phyloP scores from a whole-genome alignment of 805 yeast species.

The Saccharomyces jurei region DNA sequence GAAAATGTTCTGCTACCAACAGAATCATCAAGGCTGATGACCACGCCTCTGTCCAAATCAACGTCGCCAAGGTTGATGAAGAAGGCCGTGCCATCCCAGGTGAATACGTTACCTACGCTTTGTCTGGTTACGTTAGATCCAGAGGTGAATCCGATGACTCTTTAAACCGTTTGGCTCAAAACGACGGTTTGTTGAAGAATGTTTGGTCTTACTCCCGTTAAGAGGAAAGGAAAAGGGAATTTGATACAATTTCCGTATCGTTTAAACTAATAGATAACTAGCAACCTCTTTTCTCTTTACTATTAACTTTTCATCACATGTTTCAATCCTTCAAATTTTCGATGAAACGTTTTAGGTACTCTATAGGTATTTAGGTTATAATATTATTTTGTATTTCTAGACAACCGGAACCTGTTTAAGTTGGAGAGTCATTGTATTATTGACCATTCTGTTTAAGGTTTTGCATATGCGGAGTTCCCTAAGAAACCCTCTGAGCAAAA shows the following conservation, averaged over 20 bases:
- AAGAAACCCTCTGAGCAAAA: background rate
- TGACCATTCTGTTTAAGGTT: background rate
- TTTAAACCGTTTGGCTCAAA: slow-evolving; percentile 97
- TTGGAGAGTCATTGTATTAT: background rate
- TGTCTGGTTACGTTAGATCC: slow-evolving; percentile 94
- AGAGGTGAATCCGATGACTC: slow-evolving; percentile 99
- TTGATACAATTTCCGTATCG: background rate
- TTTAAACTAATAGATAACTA: background rate
- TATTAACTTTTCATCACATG: background rate
- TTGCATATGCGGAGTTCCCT: background rate
- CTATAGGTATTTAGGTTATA: background rate
- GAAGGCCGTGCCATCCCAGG: slow-evolving; percentile 92
- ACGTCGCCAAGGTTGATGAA: slow-evolving; percentile 96
- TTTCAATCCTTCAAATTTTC: background rate
- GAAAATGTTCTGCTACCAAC: slow-evolving; percentile 99
- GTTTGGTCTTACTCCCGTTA: slow-evolving; percentile 94
- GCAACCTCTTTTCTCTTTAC: background rate
- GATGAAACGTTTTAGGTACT: background rate
- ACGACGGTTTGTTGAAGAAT: slow-evolving; percentile 95
- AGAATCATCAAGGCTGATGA: slow-evolving; percentile 99
- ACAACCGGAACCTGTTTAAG: background rate
- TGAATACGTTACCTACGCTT: slow-evolving; percentile 88
- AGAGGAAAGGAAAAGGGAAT: slow-evolving; percentile 13
- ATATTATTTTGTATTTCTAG: background rate
- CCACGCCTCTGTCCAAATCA: slow-evolving; percentile 98